Percentiles rank a stretch among this genome's conserved stretches.
Conservation (phyloP, 2,329 filamentous ascomycete species). For the Catunica adiposa region DNA sequence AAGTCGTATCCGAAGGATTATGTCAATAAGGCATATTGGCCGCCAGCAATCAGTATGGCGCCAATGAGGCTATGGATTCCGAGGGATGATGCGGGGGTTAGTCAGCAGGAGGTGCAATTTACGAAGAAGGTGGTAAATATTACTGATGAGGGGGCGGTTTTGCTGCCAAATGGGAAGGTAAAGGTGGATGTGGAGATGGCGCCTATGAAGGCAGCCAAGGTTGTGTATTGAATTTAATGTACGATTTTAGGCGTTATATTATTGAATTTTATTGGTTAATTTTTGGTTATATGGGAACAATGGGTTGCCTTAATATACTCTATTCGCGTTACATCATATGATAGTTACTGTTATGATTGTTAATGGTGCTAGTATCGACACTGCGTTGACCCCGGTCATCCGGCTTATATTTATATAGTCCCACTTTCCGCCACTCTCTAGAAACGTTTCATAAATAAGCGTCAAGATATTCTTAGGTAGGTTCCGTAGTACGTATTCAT, state of each 20-base stretch:
- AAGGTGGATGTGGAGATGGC: constrained; percentile 24
- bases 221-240: constrained; percentile 23
- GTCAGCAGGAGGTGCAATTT: constrained; percentile 52
- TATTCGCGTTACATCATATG: too few relatives aligned
- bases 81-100: constrained; percentile 51
- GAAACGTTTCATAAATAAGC: too few relatives aligned
- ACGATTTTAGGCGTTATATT: constrained; percentile 3
- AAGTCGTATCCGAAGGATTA: constrained; percentile 39
- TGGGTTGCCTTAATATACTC: too few relatives aligned
- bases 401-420: too few relatives aligned
- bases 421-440: too few relatives aligned
- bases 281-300: too few relatives aligned
- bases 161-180: constrained; percentile 32
- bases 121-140: constrained; percentile 51
- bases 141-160: constrained; percentile 52
- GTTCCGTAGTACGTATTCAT: too few relatives aligned
- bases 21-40: constrained; percentile 48
- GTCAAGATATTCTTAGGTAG: too few relatives aligned
- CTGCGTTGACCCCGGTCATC: too few relatives aligned
- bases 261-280: not conserved
- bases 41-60: constrained; percentile 47
- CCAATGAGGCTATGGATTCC: constrained; percentile 61
- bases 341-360: too few relatives aligned
- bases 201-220: constrained; percentile 22
- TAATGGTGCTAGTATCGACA: too few relatives aligned